These are phyloP conservation scores for Coleophoma eucalyptorum DNA, from an alignment of 2,329 filamentous ascomycete genomes.

Conservation along the genomic window DNA sequence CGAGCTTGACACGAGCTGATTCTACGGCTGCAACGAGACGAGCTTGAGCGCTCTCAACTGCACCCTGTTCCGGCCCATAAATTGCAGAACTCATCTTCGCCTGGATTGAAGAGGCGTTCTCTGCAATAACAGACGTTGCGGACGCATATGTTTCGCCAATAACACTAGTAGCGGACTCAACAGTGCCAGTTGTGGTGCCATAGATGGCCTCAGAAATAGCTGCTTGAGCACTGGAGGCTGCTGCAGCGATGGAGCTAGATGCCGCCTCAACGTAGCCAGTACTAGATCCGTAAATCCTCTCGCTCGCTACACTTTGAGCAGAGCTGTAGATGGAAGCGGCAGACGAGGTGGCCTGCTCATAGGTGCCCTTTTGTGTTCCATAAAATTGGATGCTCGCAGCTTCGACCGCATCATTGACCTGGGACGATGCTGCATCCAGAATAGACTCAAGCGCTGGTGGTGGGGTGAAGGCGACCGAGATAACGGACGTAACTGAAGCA, in stretches of 20 bases:
- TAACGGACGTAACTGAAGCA: slow-evolving; percentile 38
- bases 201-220: slow-evolving; percentile 55
- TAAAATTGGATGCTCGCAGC: slow-evolving; percentile 55
- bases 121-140: not conserved
- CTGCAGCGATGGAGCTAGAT: slow-evolving; percentile 46
- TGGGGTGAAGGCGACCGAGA: slow-evolving; percentile 48
- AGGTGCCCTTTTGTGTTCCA: slow-evolving; percentile 47
- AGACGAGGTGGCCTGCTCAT: slow-evolving; percentile 49
- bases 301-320: slow-evolving; percentile 43
- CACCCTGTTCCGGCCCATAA: slow-evolving; percentile 21
- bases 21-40: slow-evolving; percentile 22
- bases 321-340: slow-evolving; percentile 48
- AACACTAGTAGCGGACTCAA: slow-evolving; percentile 35
- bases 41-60: slow-evolving; percentile 24
- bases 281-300: slow-evolving; percentile 51
- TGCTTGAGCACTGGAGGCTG: slow-evolving; percentile 48
- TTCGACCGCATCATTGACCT: slow-evolving; percentile 54
- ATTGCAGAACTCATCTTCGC: slow-evolving; percentile 15
- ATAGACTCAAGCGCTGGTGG: slow-evolving; percentile 54
- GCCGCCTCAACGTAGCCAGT: slow-evolving; percentile 49
- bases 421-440: slow-evolving; percentile 49
- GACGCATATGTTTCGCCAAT: not conserved
- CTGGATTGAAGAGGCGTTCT: slow-evolving; percentile 2
- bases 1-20: slow-evolving; percentile 21
- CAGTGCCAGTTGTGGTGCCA: slow-evolving; percentile 44